Conservation (phyloP, 2,329 filamentous ascomycete species). For the Sarocladiaceae sp. region DNA sequence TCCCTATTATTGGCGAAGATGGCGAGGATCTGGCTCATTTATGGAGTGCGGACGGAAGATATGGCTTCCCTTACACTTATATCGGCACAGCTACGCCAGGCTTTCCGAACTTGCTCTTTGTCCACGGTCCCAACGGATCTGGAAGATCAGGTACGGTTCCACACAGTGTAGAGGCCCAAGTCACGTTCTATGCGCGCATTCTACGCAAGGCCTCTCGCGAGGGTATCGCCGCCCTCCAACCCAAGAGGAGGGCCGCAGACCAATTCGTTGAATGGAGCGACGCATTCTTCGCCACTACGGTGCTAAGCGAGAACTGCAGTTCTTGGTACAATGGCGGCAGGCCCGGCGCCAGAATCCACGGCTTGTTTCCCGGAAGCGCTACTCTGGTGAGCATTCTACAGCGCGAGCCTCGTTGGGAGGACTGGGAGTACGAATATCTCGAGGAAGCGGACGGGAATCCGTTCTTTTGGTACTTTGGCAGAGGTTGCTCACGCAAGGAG, state of each 20-base stretch:
- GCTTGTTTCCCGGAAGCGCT: slow-evolving; percentile 64
- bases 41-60: slow-evolving; percentile 41
- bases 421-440: slow-evolving; percentile 45
- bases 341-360: slow-evolving; percentile 58
- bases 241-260: slow-evolving; percentile 52
- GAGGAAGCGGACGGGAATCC: slow-evolving; percentile 35
- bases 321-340: slow-evolving; percentile 66
- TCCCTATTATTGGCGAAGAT: slow-evolving; percentile 47
- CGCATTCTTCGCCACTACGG: slow-evolving; percentile 48
- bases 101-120: slow-evolving; percentile 62
- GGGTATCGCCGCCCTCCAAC: slow-evolving; percentile 56
- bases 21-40: slow-evolving; percentile 33
- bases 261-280: slow-evolving; percentile 57
- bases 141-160: slow-evolving; percentile 61
- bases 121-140: slow-evolving; percentile 54
- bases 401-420: slow-evolving; percentile 47
- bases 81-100: slow-evolving; percentile 56
- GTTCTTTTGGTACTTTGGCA: slow-evolving; percentile 60
- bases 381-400: slow-evolving; percentile 54
- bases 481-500: slow-evolving; percentile 59
- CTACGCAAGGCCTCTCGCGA: slow-evolving; percentile 61
- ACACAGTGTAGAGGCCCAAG: slow-evolving; percentile 58
- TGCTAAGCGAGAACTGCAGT: slow-evolving; percentile 56
- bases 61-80: slow-evolving; percentile 62
- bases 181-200: slow-evolving; percentile 59